phyloP scores from a whole-genome alignment of 495 filamentous ascomycete species.

The Xylaria intraflava region DNA sequence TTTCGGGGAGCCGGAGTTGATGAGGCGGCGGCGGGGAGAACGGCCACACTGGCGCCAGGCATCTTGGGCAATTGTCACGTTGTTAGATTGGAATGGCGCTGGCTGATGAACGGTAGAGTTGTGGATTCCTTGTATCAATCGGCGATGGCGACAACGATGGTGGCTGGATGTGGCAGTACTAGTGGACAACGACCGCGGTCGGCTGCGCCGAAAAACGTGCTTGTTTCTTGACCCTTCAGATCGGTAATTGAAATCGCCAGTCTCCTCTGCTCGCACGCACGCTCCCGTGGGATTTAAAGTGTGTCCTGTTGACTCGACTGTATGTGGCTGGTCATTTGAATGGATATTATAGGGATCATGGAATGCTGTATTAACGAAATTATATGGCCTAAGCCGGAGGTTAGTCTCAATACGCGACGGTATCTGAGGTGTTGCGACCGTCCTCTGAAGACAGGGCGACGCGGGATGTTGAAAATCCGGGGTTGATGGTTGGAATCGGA shows the following conservation, averaged over 20 bases:
- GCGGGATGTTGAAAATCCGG: slow-evolving; percentile 24
- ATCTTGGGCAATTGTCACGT: slow-evolving; percentile 48
- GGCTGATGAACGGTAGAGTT: slow-evolving; percentile 11
- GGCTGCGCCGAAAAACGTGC: slow-evolving; percentile 19
- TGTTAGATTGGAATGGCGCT: slow-evolving; percentile 32
- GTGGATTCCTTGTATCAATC: slow-evolving; percentile 10
- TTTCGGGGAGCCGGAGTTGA: slow-evolving; percentile 57
- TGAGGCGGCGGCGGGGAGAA: slow-evolving; percentile 48
- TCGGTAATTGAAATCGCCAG: slow-evolving; percentile 48
- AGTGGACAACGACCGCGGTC: slow-evolving; percentile 23
- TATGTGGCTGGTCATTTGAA: slow-evolving; percentile 52
- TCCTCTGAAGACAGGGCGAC: slow-evolving; percentile 28
- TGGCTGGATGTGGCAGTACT: background rate
- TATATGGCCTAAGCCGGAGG: slow-evolving; percentile 26
- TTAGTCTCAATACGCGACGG: slow-evolving; percentile 31
- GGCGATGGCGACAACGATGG: slow-evolving; percentile 23
- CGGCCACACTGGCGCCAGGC: slow-evolving; percentile 60
- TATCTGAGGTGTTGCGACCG: slow-evolving; percentile 48
- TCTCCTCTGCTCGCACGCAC: slow-evolving; percentile 45
- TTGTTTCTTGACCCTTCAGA: slow-evolving; percentile 32
- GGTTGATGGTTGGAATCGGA: slow-evolving; percentile 33
- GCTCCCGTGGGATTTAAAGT: slow-evolving; percentile 56
- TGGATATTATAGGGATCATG: slow-evolving; percentile 49
- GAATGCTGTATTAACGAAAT: slow-evolving; percentile 27
- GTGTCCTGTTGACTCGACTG: slow-evolving; percentile 46